Conservation (phyloP, 768 basidiomycete genomes). For the Strobilomyces confusus region DNA sequence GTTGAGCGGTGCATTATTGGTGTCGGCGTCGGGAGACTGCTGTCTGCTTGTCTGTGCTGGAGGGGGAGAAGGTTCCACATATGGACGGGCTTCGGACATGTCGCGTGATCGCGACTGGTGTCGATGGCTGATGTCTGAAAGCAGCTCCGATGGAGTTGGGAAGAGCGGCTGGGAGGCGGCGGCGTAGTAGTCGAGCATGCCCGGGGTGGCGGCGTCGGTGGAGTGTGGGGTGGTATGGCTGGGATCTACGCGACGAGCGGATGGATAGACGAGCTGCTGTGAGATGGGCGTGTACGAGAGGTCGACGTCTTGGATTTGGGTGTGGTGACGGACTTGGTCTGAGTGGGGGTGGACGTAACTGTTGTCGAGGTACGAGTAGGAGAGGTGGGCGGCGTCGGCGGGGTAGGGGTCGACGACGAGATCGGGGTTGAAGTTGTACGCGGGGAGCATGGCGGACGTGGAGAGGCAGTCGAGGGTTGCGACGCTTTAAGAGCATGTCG, state of each 20-base stretch:
- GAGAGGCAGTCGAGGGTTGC: not conserved
- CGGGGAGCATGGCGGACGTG: slow-evolving; percentile 7
- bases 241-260: slow-evolving; percentile 1
- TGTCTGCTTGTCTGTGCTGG: slow-evolving; percentile 5
- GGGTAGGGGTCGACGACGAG: slow-evolving; percentile 8
- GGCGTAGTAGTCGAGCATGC: slow-evolving; percentile 22
- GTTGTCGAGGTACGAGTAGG: slow-evolving; percentile 16
- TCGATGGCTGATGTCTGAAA: slow-evolving; percentile 38
- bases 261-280: slow-evolving; percentile 14
- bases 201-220: not conserved
- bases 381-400: slow-evolving; percentile 2
- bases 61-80: slow-evolving; percentile 10
- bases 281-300: slow-evolving; percentile 8
- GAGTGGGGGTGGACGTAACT: slow-evolving; percentile 3
- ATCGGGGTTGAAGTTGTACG: slow-evolving; percentile 6
- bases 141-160: slow-evolving; percentile 63
- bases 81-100: slow-evolving; percentile 2
- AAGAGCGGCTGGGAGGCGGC: slow-evolving; percentile 40
- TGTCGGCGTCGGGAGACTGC: slow-evolving; percentile 9
- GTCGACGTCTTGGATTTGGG: slow-evolving; percentile 5
- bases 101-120: slow-evolving; percentile 3
- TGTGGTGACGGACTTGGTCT: not conserved
- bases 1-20: not conserved
- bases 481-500: slow-evolving; percentile 5
- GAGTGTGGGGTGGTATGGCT: not conserved